Conservation (phyloP, 441 rosid species). For the Biscutella laevigata region DNA sequence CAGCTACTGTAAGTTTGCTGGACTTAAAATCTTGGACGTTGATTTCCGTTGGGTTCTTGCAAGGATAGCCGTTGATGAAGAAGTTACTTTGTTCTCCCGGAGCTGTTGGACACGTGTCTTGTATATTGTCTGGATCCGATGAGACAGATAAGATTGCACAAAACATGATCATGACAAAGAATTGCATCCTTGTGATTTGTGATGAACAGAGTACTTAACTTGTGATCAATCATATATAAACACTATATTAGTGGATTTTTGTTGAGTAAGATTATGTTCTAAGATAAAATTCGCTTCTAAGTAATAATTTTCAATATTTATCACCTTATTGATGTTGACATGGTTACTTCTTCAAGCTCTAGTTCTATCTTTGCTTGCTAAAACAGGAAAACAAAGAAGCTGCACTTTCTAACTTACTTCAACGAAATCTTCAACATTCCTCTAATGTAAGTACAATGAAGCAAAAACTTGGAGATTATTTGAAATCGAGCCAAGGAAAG, state of each 20-base stretch:
- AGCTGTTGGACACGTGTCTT: constrained; percentile 61
- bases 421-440: background rate
- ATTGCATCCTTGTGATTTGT: constrained; percentile 29
- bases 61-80: constrained; percentile 75
- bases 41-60: constrained; percentile 50
- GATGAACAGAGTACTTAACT: constrained; percentile 6
- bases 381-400: constrained; percentile 10
- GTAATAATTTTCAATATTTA: constrained; percentile 8
- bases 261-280: constrained; percentile 15
- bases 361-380: constrained; percentile 3
- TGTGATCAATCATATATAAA: background rate
- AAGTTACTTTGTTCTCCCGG: constrained; percentile 18
- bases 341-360: constrained; percentile 7
- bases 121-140: constrained; percentile 46
- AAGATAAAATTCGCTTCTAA: constrained; percentile 22
- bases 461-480: constrained; percentile 15
- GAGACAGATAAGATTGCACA: constrained; percentile 7
- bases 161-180: constrained; percentile 19
- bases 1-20: constrained; percentile 32
- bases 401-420: background rate
- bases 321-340: constrained; percentile 18
- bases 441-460: background rate
- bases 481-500: background rate
- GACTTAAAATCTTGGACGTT: constrained; percentile 64
- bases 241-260: constrained; percentile 23